Evolutionary conservation across 139 green algal genomes (phyloP).

Genomic region (Zygnema circumcarinatum): DNA sequence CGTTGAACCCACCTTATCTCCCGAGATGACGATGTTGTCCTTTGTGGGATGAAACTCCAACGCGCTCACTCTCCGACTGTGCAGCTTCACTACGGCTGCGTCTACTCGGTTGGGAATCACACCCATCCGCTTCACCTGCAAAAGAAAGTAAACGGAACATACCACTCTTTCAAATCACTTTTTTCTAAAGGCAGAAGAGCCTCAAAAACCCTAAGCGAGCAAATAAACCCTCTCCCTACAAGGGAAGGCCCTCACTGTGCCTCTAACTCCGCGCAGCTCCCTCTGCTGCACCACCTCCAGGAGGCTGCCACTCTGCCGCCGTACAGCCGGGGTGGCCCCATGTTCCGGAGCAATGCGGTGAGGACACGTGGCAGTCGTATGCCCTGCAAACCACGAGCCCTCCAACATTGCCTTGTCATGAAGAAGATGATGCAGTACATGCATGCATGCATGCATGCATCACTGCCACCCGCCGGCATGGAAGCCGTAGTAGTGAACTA

Average conservation of each 20-base stretch:
- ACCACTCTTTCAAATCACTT: conserved; percentile 11
- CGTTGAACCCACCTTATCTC: conserved; percentile 85
- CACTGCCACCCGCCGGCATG: background rate
- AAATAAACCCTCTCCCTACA: too few species aligned
- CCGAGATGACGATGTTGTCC: conserved; percentile 76
- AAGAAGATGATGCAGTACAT: background rate
- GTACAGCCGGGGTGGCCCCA: conserved; percentile 49
- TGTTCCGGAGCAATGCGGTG: conserved; percentile 71
- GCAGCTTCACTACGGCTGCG: conserved; percentile 82
- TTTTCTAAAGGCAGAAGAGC: background rate
- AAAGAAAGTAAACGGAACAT: too few species aligned
- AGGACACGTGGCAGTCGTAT: conserved; percentile 87
- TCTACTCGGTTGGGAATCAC: conserved; percentile 72
- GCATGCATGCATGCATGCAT: conserved; percentile 21
- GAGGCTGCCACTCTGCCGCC: conserved; percentile 2
- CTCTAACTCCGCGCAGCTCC: background rate
- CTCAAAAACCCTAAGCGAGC: background rate
- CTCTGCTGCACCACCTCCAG: conserved; percentile 1
- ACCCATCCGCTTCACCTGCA: conserved; percentile 43
- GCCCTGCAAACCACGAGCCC: conserved; percentile 65
- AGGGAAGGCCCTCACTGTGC: background rate
- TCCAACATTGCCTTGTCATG: background rate
- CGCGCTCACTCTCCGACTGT: conserved; percentile 72
- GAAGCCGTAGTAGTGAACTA: too few species aligned
- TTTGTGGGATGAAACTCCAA: conserved; percentile 81